Conservation (phyloP, 257 asterid species). For the Nicotiana noctiflora region DNA sequence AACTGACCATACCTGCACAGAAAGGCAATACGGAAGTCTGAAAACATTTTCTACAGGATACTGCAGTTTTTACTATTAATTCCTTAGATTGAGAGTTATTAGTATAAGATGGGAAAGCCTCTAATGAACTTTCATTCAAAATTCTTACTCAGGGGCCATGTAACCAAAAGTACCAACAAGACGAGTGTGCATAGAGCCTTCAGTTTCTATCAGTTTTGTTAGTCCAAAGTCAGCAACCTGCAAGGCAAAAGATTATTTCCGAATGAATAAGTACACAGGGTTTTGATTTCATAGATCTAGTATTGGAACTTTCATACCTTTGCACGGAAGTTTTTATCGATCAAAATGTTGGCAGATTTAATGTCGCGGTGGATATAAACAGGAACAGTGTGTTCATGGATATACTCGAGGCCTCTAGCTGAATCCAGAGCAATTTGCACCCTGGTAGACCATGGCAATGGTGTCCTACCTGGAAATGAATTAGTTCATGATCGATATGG, state of each 20-base stretch:
- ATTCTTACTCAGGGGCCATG: conserved; percentile 79
- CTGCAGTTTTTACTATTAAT: too few relatives aligned
- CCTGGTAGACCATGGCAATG: conserved; percentile 69
- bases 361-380: conserved; percentile 82
- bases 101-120: too few relatives aligned
- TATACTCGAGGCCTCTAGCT: conserved; percentile 94
- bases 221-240: conserved; percentile 95
- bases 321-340: conserved; percentile 66
- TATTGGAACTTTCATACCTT: conserved; percentile 33
- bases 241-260: not conserved
- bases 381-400: conserved; percentile 88
- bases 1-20: conserved; percentile 67
- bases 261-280: not conserved
- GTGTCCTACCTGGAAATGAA: conserved; percentile 33
- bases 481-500: not conserved
- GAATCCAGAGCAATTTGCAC: conserved; percentile 80
- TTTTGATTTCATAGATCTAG: not conserved
- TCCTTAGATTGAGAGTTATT: too few relatives aligned
- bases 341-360: conserved; percentile 74
- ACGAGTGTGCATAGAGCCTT: conserved; percentile 70
- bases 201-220: conserved; percentile 67
- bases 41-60: too few relatives aligned
- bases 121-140: too few relatives aligned
- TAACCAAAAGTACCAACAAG: conserved; percentile 86
- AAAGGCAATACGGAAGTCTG: not conserved